phyloP scores from a whole-genome alignment of 78 protist species.

The Isochrysis galbana region DNA sequence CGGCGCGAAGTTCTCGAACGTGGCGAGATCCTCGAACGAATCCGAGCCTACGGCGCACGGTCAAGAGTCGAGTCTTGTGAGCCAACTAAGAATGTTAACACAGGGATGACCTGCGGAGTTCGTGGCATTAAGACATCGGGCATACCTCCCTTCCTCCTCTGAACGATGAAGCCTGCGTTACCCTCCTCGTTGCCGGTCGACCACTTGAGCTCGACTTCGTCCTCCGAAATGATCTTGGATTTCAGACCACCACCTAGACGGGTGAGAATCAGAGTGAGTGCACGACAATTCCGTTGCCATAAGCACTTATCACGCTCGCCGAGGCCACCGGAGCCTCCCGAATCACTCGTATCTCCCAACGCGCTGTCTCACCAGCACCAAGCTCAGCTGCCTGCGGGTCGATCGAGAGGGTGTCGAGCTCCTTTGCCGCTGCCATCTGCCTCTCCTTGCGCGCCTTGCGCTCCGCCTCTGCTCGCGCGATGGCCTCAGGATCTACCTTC shows the following conservation, averaged over 20 bases:
- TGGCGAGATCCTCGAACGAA: not conserved
- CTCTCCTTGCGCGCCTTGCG: not conserved
- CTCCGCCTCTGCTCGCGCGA: not conserved
- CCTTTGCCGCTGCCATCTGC: not conserved
- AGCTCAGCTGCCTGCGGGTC: constrained; percentile 21
- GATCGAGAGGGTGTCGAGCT: not conserved
- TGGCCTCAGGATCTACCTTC: not conserved
- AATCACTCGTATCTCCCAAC: too few species aligned
- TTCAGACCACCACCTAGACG: not conserved
- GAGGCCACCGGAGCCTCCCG: too few species aligned
- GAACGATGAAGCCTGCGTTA: constrained; percentile 21
- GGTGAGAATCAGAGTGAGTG: too few species aligned
- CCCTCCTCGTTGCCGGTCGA: not conserved
- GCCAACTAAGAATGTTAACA: too few species aligned
- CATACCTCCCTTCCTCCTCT: not conserved
- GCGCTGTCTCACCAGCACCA: not conserved
- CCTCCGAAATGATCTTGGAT: not conserved
- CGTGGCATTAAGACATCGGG: too few species aligned
- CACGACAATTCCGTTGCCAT: too few species aligned
- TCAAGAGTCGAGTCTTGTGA: not conserved
- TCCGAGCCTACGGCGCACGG: not conserved
- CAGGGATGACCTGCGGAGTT: too few species aligned
- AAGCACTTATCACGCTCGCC: too few species aligned
- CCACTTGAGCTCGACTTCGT: constrained; percentile 1
- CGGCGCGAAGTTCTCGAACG: not conserved